These are phyloP conservation scores for Alternaria postmessia DNA, from an alignment of 2,329 filamentous ascomycete genomes.

Conservation along the genomic window DNA sequence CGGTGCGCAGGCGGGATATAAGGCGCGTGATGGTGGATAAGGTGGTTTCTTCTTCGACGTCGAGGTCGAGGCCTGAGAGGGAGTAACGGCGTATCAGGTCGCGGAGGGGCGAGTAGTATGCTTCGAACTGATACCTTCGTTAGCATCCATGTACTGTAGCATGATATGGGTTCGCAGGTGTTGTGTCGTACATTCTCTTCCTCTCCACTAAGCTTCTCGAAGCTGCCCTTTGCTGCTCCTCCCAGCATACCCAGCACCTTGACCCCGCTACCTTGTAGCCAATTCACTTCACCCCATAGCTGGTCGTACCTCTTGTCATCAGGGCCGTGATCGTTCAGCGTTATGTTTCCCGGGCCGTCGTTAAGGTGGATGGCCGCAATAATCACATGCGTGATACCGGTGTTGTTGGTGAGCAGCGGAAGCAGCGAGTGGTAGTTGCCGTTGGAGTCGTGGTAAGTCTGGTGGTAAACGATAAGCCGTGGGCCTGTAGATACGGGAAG, in stretches of 20 bases:
- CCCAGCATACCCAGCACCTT: slow-evolving; percentile 88
- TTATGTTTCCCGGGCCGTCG: slow-evolving; percentile 69
- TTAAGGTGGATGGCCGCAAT: slow-evolving; percentile 88
- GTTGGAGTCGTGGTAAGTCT: slow-evolving; percentile 67
- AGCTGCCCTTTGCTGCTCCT: slow-evolving; percentile 81
- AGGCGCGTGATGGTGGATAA: slow-evolving; percentile 67
- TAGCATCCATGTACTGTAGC: not conserved
- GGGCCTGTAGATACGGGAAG: slow-evolving; percentile 49
- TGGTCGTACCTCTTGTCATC: slow-evolving; percentile 71
- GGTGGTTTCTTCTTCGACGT: slow-evolving; percentile 74
- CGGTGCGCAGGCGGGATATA: slow-evolving; percentile 59
- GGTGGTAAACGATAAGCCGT: slow-evolving; percentile 67
- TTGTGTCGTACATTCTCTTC: slow-evolving; percentile 41
- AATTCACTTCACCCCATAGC: slow-evolving; percentile 79
- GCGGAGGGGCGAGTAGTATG: slow-evolving; percentile 74
- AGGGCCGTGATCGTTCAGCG: slow-evolving; percentile 81
- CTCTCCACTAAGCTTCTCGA: slow-evolving; percentile 55
- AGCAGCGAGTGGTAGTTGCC: slow-evolving; percentile 67
- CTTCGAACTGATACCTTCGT: slow-evolving; percentile 66
- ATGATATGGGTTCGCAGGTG: not conserved
- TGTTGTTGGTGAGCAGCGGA: slow-evolving; percentile 66
- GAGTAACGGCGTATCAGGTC: slow-evolving; percentile 67
- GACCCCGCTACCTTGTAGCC: slow-evolving; percentile 76
- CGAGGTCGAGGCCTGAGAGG: slow-evolving; percentile 52
- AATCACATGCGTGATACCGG: slow-evolving; percentile 80